Evolutionary conservation across 768 basidiomycete genomes (phyloP).

Genomic region (Tylopilus vinaceipallidus): DNA sequence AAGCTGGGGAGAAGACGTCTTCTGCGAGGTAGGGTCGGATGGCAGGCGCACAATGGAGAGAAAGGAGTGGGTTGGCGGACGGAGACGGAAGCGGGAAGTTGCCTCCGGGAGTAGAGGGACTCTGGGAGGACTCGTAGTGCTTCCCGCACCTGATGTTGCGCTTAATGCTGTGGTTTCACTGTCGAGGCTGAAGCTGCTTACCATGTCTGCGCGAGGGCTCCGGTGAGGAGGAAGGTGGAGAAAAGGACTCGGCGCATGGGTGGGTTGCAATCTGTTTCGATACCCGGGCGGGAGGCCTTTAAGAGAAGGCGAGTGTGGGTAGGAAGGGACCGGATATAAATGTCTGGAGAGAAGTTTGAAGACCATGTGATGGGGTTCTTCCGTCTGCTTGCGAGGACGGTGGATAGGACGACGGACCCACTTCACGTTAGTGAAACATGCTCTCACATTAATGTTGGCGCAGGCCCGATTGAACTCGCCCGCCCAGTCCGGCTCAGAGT

Average conservation of each 20-base stretch:
- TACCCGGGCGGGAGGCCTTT: neutral
- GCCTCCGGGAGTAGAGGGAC: slow-evolving; percentile 47
- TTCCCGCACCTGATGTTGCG: slow-evolving; percentile 49
- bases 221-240: slow-evolving; percentile 11
- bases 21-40: slow-evolving; percentile 60
- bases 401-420: too few relatives aligned
- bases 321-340: too few relatives aligned
- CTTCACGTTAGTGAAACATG: too few relatives aligned
- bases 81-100: slow-evolving; percentile 41
- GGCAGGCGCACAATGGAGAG: slow-evolving; percentile 56
- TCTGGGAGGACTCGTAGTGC: slow-evolving; percentile 46
- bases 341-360: too few relatives aligned
- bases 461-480: too few relatives aligned
- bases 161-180: too few relatives aligned
- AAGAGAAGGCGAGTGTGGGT: too few relatives aligned
- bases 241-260: slow-evolving; percentile 15
- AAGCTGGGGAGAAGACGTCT: slow-evolving; percentile 42
- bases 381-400: too few relatives aligned
- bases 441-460: too few relatives aligned
- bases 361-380: too few relatives aligned
- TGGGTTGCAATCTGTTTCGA: neutral
- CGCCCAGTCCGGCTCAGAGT: too few relatives aligned
- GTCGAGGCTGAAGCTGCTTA: slow-evolving; percentile 5
- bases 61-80: slow-evolving; percentile 45
- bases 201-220: slow-evolving; percentile 30